Conservation (phyloP, 1,284 basidiomycete species). For the Moniliophthora roreri region DNA sequence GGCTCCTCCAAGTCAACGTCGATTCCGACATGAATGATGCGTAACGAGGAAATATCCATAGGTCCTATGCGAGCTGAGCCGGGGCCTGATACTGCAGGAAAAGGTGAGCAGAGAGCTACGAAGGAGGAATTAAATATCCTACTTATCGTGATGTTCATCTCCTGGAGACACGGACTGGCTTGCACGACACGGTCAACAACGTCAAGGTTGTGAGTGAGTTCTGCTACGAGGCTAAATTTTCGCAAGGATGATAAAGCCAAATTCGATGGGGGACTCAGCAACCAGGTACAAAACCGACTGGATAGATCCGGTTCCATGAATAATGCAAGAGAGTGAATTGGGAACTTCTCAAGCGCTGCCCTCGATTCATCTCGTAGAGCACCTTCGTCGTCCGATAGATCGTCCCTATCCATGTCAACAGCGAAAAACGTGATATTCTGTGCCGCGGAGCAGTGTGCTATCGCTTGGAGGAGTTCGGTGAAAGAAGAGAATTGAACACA, state of each 20-base stretch:
- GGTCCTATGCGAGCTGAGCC: neutral
- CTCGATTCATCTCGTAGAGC: neutral
- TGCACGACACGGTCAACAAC: neutral
- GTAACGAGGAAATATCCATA: neutral
- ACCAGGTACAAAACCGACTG: neutral
- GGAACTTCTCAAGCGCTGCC: neutral
- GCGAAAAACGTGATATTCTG: slow-evolving; percentile 4
- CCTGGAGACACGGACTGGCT: neutral
- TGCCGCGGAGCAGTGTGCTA: neutral
- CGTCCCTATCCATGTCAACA: neutral
- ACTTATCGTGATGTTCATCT: slow-evolving; percentile 6
- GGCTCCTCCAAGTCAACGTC: neutral
- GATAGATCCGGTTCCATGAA: slow-evolving; percentile 4
- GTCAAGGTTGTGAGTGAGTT: neutral
- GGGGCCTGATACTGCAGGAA: neutral
- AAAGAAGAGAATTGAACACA: slow-evolving; percentile 1
- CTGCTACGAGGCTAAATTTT: slow-evolving; percentile 2
- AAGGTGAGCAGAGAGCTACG: neutral
- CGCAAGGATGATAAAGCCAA: neutral
- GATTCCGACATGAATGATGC: slow-evolving; percentile 3
- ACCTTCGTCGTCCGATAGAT: neutral
- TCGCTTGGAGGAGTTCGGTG: neutral
- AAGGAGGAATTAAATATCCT: neutral
- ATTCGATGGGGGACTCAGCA: neutral
- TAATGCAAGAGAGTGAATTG: neutral